Conservation (phyloP, 306 rosid species). For the Castanea sativa region DNA sequence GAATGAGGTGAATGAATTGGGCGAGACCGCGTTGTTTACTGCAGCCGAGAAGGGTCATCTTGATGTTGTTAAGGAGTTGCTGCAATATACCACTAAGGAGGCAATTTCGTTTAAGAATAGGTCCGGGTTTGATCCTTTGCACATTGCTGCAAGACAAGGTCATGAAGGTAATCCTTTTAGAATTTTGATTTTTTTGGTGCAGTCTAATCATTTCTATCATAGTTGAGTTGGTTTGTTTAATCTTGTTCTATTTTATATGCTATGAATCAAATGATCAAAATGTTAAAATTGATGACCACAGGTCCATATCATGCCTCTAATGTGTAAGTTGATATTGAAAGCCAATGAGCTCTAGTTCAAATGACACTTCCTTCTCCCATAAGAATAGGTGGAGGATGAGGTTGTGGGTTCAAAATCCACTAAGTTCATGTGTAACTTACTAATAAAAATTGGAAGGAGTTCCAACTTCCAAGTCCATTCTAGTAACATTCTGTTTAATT, state of each 20-base stretch:
- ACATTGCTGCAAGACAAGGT: constrained; percentile 80
- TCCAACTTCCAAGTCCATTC: no score
- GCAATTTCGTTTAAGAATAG: constrained; percentile 57
- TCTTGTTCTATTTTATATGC: background rate
- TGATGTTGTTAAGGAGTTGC: constrained; percentile 54
- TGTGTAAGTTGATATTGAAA: background rate
- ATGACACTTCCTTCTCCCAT: no score
- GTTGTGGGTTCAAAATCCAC: no score
- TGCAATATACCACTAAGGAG: constrained; percentile 47
- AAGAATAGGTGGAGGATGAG: no score
- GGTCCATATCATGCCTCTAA: background rate
- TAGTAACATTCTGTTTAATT: no score
- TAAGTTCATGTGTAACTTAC: no score
- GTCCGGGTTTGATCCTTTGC: constrained; percentile 66
- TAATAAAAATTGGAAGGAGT: no score
- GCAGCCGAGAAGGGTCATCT: constrained; percentile 74
- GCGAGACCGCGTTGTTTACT: constrained; percentile 69
- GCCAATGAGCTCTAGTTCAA: no score
- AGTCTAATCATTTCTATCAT: background rate
- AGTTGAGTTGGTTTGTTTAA: background rate
- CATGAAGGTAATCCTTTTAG: constrained; percentile 48
- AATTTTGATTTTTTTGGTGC: background rate
- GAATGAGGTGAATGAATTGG: constrained; percentile 81
- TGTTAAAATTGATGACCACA: no score
- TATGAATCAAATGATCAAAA: background rate